Base-by-base conservation (phyloP, 306 rosid species). In the Elaeagnus macrophylla region DNA sequence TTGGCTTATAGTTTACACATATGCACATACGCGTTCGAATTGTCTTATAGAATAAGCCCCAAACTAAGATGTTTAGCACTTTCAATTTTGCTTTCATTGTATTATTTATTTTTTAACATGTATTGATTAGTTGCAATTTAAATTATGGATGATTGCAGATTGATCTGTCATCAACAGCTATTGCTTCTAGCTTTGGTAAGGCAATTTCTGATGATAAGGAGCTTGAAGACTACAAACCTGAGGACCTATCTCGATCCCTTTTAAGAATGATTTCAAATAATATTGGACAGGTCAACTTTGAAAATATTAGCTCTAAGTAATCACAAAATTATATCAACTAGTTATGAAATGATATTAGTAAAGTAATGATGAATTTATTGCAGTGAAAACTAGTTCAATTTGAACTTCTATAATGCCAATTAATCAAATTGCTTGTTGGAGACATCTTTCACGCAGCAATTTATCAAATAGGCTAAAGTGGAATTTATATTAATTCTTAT, bases 181-280 rank as follows among this genome's bases (percentile, higher is more conserved):
- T 87, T 71, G 99, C 99, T 64, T 91, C 96, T 71, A 91, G 99
- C 77, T 91, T 91, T 67, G 96, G 99, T 67, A 91, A 76, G 83
- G 85, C 89, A 57, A 75, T 91, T 57, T 87, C 96, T 67, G 82
- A 83, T 50, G 73, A 70, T 40, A 91, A 73, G 80, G 84, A 74
- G 67, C 76, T 75, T 55, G 78, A 76, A 62, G 95, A 87, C 64
- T 91, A 82, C 84, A 78, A 65, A 54, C 78, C 95, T 45, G 95
- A 91, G 70, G 99, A 91, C 68, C 62, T 91, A 39, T 79, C 99
- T 67, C 94, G 95, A 44, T 91, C 99, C 47, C 95, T 91, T 35
- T 79, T 91, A 48, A 78, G 95, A 79, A 82, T 91, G 95, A 84
- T 91, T 63, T 91, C 99, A 65, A 86, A 86, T 71, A 91, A 91